A percentile compares a stretch with the other conserved stretches of the same genome.
These are phyloP conservation scores for Glomus cerebriforme DNA, from an alignment of 192 early-diverging fungal species.

Conservation along the genomic window DNA sequence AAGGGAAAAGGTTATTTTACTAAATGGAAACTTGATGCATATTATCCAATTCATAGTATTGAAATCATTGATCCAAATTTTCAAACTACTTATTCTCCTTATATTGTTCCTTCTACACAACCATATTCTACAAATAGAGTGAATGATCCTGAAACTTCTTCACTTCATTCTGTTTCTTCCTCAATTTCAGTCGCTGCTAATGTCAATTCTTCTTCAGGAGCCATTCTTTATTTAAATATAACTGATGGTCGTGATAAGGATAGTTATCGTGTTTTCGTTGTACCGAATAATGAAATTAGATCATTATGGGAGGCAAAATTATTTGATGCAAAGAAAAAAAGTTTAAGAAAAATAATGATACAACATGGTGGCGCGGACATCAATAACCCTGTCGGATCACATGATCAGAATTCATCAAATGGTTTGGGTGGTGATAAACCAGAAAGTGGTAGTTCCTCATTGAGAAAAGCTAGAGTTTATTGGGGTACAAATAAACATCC, in stretches of 20 bases:
- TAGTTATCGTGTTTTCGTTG: constrained; percentile 52
- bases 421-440: neutral
- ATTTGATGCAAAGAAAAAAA: constrained; percentile 52
- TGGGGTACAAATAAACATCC: constrained; percentile 60
- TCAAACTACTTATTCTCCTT: constrained; percentile 40
- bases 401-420: neutral
- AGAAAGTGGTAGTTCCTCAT: neutral
- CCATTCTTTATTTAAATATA: constrained; percentile 17
- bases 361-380: neutral
- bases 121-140: neutral
- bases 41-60: constrained; percentile 56
- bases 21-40: constrained; percentile 69
- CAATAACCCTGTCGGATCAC: too few species aligned
- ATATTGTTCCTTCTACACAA: constrained; percentile 37
- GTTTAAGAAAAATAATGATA: constrained; percentile 27
- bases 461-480: constrained; percentile 44
- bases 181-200: neutral
- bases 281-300: constrained; percentile 50
- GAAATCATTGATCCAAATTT: constrained; percentile 54
- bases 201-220: neutral
- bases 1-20: constrained; percentile 66
- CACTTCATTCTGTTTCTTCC: constrained; percentile 32
- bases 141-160: constrained; percentile 31
- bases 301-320: constrained; percentile 57
- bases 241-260: constrained; percentile 18